Base-by-base conservation (phyloP, 2,329 filamentous ascomycete species). In the Tympanopsis confertula region DNA sequence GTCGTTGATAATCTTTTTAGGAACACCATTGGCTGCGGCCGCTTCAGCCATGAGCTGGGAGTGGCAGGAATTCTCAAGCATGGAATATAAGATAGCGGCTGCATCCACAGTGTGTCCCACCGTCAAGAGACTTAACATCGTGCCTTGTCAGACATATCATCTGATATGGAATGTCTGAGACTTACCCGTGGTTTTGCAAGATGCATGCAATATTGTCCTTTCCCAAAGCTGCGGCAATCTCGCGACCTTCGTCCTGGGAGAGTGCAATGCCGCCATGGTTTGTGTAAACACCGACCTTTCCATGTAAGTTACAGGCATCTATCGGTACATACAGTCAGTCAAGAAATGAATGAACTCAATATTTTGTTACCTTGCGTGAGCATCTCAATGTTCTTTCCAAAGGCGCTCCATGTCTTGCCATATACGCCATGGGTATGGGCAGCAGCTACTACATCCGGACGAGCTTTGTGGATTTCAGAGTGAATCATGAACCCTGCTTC, bases 401-500 rank as follows among this genome's bases (percentile, higher is more conserved):
- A 53, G 1, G 55, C 50, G 41, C 56, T 62, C 52, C 56, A 68
- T 0, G 61, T 57, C 26, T 58, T 51, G 1, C 65, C 65, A 37
- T 62, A 62, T 7, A 60, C 57, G n/a, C 50, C 56, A 46, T 68
- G 65, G 22, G 50, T 53, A 44, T 68, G 65, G 22, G 58, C 61
- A 0, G 61, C 65, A 19, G 60, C 62, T 33, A 58, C 51, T 5
- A 68, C 53, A 39, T 68, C 63, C 3, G 64, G 64, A 10, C 65
- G 51, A 1, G 53, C 54, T 12, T 52, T 39, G 40, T 63, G 60
- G 35, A 63, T 54, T 2, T 57, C 57, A 4, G 49, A 48, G 44
- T 68, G 65, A 36, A 68, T 68, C 48, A 61, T 61, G 45, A 63
- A 67, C 1, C 59, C 65, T 1, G 65, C 63, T 0, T 56, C 55